Percentiles rank a stretch among this genome's conserved stretches.
Evolutionary conservation across 768 basidiomycete species (phyloP).

Genomic region (Sporobolomyces roseus): DNA sequence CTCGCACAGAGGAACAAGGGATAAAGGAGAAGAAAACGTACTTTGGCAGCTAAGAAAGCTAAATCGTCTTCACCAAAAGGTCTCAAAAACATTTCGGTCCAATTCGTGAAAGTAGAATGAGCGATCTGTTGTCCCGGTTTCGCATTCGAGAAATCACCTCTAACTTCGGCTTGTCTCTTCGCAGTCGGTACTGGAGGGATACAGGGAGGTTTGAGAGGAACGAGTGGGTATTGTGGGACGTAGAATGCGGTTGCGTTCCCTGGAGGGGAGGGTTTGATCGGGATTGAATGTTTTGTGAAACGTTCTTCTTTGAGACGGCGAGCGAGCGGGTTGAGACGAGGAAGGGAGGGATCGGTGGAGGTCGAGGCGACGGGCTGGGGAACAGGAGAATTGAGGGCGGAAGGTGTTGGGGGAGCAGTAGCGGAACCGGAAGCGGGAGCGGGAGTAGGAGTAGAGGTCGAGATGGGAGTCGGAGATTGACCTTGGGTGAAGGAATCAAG

Average conservation of each 20-base stretch:
- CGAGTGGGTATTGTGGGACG: conserved; percentile 33
- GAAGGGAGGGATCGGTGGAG: not conserved
- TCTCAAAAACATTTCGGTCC: conserved; percentile 84
- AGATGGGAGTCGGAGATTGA: not conserved
- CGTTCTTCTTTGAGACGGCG: conserved; percentile 31
- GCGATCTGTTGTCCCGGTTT: conserved; percentile 51
- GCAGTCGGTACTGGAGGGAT: conserved; percentile 48
- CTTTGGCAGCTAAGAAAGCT: conserved; percentile 83
- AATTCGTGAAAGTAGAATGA: conserved; percentile 70
- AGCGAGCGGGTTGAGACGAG: not conserved
- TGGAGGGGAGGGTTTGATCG: conserved; percentile 22
- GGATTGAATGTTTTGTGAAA: conserved; percentile 37
- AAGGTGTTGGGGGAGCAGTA: not conserved
- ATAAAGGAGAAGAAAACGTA: conserved; percentile 42
- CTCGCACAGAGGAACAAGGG: not conserved
- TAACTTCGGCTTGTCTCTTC: conserved; percentile 51
- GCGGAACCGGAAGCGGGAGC: too few relatives aligned
- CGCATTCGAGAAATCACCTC: conserved; percentile 51
- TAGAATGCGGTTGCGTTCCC: conserved; percentile 33
- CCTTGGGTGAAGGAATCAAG: conserved; percentile 5
- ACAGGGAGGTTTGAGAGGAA: conserved; percentile 31
- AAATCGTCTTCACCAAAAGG: conserved; percentile 90
- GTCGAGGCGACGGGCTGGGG: not conserved
- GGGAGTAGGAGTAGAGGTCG: conserved; percentile 2
- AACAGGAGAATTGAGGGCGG: not conserved